These are phyloP conservation scores for Pontederia crassipes DNA, from an alignment of 176 grass and related monocot species.

Conservation along the genomic window DNA sequence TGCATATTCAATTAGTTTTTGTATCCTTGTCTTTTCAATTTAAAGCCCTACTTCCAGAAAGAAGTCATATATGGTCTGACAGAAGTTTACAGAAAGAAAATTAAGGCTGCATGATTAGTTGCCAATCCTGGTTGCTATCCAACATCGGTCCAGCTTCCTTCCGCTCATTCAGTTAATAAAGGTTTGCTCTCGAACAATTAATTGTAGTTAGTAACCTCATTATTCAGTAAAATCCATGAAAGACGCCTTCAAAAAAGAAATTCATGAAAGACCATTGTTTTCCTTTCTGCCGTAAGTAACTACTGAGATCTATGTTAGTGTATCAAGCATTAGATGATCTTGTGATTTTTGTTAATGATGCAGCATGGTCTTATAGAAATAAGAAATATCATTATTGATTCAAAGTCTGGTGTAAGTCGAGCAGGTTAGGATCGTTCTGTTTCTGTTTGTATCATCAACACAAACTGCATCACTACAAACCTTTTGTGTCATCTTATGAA, in stretches of 20 bases:
- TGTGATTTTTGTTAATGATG: slow-evolving; percentile 3
- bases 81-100: slow-evolving; percentile 67
- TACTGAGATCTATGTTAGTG: not conserved
- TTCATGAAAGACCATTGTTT: not conserved
- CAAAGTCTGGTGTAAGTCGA: slow-evolving; percentile 92
- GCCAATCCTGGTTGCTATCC: slow-evolving; percentile 98
- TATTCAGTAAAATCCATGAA: too few species aligned
- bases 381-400: slow-evolving; percentile 92
- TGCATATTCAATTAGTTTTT: slow-evolving; percentile 9
- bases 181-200: slow-evolving; percentile 27
- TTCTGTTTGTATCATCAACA: not conserved
- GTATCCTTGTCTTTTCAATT: not conserved
- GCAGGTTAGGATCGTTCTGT: slow-evolving; percentile 43
- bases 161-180: slow-evolving; percentile 85
- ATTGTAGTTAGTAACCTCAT: not conserved
- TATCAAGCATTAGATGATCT: not conserved
- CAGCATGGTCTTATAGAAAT: slow-evolving; percentile 67
- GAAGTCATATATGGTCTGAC: slow-evolving; percentile 90
- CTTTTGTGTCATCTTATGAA: not conserved
- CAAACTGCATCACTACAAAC: not conserved
- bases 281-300: not conserved
- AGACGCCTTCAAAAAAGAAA: too few species aligned
- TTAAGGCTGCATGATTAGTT: slow-evolving; percentile 61
- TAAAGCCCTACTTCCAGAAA: slow-evolving; percentile 35
- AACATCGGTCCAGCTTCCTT: slow-evolving; percentile 93